These are phyloP conservation scores for Termitomyces bulborhizus DNA, from an alignment of 768 basidiomycete genomes.

Conservation along the genomic window DNA sequence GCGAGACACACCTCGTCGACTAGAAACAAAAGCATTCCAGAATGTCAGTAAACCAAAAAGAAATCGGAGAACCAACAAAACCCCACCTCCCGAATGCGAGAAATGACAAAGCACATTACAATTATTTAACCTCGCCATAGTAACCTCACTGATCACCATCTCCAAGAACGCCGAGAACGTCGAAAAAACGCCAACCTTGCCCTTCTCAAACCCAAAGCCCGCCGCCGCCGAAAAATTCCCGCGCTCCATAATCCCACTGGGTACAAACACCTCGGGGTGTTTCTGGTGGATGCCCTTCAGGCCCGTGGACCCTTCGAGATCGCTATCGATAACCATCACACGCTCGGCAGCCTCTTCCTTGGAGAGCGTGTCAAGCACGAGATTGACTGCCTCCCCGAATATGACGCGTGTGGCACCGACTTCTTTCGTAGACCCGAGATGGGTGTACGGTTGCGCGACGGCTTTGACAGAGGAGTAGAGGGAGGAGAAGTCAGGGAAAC, in stretches of 20 bases:
- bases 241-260: constrained; percentile 85
- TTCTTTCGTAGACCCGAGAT: constrained; percentile 68
- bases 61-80: background rate
- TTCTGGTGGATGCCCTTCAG: constrained; percentile 85
- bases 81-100: constrained; percentile 75
- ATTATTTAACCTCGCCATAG: constrained; percentile 88
- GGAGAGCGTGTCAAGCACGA: constrained; percentile 65
- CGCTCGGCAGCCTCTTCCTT: constrained; percentile 74
- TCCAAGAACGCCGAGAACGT: constrained; percentile 91
- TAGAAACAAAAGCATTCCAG: background rate
- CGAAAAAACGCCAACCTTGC: constrained; percentile 85
- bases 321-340: constrained; percentile 87
- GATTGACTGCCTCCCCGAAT: constrained; percentile 81
- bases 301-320: constrained; percentile 86
- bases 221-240: constrained; percentile 82
- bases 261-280: constrained; percentile 82
- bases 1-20: background rate
- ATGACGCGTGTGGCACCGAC: constrained; percentile 74
- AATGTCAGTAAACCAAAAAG: no score
- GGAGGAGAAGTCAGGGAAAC: constrained; percentile 36
- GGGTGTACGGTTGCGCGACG: constrained; percentile 46
- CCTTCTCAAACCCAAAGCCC: constrained; percentile 77
- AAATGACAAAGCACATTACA: constrained; percentile 88
- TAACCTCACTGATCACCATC: constrained; percentile 85
- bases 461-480: constrained; percentile 67